Base-by-base conservation (phyloP, 1,284 basidiomycete species). In the Thelephora terrestris region DNA sequence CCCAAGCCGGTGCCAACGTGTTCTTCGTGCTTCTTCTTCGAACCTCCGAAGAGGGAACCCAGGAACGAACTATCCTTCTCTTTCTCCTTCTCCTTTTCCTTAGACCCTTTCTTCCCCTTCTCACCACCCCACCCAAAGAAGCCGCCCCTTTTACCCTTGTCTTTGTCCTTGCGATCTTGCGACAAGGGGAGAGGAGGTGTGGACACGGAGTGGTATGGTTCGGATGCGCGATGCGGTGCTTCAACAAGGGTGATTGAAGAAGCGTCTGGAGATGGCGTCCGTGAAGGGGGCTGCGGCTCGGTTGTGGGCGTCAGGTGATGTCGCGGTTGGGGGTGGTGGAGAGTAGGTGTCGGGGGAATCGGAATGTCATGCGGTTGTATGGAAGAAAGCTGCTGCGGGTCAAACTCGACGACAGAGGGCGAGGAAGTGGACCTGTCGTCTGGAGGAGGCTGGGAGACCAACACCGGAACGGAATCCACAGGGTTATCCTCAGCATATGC, bases 21-120 rank as follows among this genome's bases (percentile, higher is more conserved):
- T 24, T 81, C 76, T 21, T 89, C 86, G 46, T 83, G 78, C 61
- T 83, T 85, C 67, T 78, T 78, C 74, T 90, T 93, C 70, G 82
- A 85, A 48, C 81, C 73, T 47, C 85, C 82, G 62, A 95, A 95
- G 5, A 96, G 70, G 16, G 87, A 88, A 2, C 90, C 90, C 55
- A 95, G 89, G 71, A 95, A 94, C 3, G 39, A 42, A 24, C 74
- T 64, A 23, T 87, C 81, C 61, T 83, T 82, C 58, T 83, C 80
- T 57, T 80, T 80, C 51, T 86, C 83, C 60, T 76, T 79, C 61
- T 78, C 76, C 43, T 52, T 62, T 53, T 64, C 69, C 61, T 60
- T 71, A 58, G 71, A 69, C 50, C 60, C 59, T 59, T 66, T 74
- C 65, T 66, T 71, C 66, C 66, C 72, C 69, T 71, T 71, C 44